Conservation (phyloP, 129 eudicot genomes). For the Apium graveolens region DNA sequence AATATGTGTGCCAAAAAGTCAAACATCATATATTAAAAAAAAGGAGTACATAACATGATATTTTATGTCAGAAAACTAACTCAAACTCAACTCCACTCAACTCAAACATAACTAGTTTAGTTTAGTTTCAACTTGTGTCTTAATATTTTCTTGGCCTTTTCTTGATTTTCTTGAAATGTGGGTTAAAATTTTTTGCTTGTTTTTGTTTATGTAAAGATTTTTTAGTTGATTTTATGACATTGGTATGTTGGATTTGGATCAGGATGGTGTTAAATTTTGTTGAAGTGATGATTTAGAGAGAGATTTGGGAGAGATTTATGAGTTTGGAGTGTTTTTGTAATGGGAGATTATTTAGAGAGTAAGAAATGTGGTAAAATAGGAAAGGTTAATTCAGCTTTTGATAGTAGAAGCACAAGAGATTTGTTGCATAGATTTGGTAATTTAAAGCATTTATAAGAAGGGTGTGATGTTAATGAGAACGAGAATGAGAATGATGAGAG, state of each 20-base stretch:
- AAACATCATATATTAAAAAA: no score
- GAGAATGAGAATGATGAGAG: slow-evolving; percentile 9
- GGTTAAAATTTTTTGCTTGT: background rate
- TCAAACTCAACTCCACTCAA: background rate
- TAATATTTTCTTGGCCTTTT: background rate
- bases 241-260: slow-evolving; percentile 13
- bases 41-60: no score
- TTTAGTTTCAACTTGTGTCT: background rate
- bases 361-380: slow-evolving; percentile 8
- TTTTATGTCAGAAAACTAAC: background rate
- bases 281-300: background rate
- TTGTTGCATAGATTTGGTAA: slow-evolving; percentile 38
- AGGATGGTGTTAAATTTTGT: slow-evolving; percentile 15
- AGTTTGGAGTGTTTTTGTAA: slow-evolving; percentile 5
- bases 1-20: no score
- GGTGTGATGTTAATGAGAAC: slow-evolving; percentile 17
- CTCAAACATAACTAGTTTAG: background rate
- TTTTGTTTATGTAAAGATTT: background rate
- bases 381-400: slow-evolving; percentile 37
- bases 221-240: slow-evolving; percentile 10
- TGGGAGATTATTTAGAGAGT: slow-evolving; percentile 26
- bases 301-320: slow-evolving; percentile 5
- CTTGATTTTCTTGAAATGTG: background rate
- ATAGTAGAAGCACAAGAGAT: slow-evolving; percentile 34
- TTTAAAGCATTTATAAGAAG: background rate